A percentile compares a stretch with the other conserved stretches of the same genome.
Evolutionary conservation across 2,329 filamentous ascomycete genomes (phyloP).

Genomic region (Pezicula radicicola): DNA sequence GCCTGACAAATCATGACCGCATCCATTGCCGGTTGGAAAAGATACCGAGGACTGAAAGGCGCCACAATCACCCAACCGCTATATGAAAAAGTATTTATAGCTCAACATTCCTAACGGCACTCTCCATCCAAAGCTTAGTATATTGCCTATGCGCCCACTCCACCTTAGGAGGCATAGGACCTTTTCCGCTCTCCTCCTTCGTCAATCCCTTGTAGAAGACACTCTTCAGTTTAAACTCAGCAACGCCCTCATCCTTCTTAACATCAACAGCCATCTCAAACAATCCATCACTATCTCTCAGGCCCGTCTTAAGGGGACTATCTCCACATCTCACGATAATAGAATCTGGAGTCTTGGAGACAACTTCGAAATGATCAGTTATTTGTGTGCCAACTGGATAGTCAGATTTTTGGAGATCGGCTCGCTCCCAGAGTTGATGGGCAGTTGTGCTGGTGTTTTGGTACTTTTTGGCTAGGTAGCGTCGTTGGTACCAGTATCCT

Average conservation of each 20-base stretch:
- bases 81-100: background rate
- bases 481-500: slow-evolving; percentile 54
- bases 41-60: too few relatives aligned
- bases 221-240: slow-evolving; percentile 63
- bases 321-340: slow-evolving; percentile 67
- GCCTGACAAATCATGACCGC: too few relatives aligned
- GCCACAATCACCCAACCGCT: background rate
- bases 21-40: too few relatives aligned
- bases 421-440: slow-evolving; percentile 57
- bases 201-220: slow-evolving; percentile 55
- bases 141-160: slow-evolving; percentile 52
- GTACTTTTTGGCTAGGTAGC: slow-evolving; percentile 57
- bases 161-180: slow-evolving; percentile 42
- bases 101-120: slow-evolving; percentile 35
- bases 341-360: slow-evolving; percentile 57
- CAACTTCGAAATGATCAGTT: slow-evolving; percentile 70
- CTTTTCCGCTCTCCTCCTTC: slow-evolving; percentile 30
- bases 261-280: slow-evolving; percentile 62
- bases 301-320: slow-evolving; percentile 53
- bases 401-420: slow-evolving; percentile 49
- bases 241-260: slow-evolving; percentile 58
- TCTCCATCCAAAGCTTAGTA: slow-evolving; percentile 54
- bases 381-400: slow-evolving; percentile 64
- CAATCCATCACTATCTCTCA: slow-evolving; percentile 60
- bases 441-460: slow-evolving; percentile 48